A percentile compares a stretch with the other conserved stretches of the same genome.
Conservation (phyloP, 1,284 basidiomycete species). For the Fistulina hepatica region DNA sequence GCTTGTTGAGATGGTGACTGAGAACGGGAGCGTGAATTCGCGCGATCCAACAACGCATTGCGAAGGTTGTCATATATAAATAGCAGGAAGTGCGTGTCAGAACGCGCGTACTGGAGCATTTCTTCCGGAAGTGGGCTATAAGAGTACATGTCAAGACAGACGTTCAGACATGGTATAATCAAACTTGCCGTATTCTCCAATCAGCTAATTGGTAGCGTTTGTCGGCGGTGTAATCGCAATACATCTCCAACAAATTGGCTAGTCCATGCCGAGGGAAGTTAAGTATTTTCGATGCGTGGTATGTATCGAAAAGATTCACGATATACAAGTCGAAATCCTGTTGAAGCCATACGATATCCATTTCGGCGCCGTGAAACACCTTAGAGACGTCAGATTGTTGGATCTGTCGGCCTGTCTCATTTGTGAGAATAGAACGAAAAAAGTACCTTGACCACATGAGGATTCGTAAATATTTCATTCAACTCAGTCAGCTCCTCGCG, state of each 20-base stretch:
- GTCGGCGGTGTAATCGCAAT: constrained; percentile 87
- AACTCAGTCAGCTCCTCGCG: constrained; percentile 64
- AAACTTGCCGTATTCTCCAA: too few species aligned
- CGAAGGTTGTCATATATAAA: constrained; percentile 92
- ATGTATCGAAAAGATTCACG: constrained; percentile 95
- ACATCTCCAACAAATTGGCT: constrained; percentile 78
- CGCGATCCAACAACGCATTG: constrained; percentile 68
- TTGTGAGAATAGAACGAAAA: neutral
- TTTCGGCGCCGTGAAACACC: constrained; percentile 92
- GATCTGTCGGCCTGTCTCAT: neutral
- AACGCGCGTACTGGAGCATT: constrained; percentile 89
- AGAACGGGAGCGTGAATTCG: constrained; percentile 34
- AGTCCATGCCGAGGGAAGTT: constrained; percentile 80
- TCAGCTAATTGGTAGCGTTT: constrained; percentile 95
- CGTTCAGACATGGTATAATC: neutral
- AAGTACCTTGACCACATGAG: constrained; percentile 73
- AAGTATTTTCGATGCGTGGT: constrained; percentile 85
- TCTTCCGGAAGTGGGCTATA: constrained; percentile 72
- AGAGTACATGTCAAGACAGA: constrained; percentile 4
- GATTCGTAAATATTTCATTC: constrained; percentile 77
- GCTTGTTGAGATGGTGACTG: constrained; percentile 22
- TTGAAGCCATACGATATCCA: constrained; percentile 93
- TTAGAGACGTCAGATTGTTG: constrained; percentile 18
- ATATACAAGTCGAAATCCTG: constrained; percentile 87
- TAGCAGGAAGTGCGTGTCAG: constrained; percentile 92